Evolutionary conservation across 108 stramenopile genomes (phyloP).

Genomic region (Skeletonema tropicum): DNA sequence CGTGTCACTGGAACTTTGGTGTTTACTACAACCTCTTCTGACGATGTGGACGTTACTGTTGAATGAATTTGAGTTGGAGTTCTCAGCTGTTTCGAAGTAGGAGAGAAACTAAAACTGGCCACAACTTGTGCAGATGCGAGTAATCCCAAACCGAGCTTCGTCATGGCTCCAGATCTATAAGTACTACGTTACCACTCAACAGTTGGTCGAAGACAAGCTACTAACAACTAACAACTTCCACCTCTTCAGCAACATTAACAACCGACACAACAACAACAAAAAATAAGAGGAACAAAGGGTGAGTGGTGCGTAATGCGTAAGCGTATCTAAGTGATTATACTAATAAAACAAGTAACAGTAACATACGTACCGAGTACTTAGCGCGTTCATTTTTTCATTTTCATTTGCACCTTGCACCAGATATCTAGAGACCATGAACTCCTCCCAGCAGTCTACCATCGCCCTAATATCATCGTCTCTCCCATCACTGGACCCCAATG

Average conservation of each 20-base stretch:
- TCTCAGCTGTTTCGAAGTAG: background rate
- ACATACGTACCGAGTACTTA: too few relatives aligned
- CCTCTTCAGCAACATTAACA: too few relatives aligned
- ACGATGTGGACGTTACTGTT: conserved; percentile 9
- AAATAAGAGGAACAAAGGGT: too few relatives aligned
- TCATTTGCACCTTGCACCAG: too few relatives aligned
- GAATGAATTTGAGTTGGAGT: conserved; percentile 7
- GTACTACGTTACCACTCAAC: too few relatives aligned
- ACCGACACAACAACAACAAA: too few relatives aligned
- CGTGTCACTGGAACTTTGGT: conserved; percentile 33
- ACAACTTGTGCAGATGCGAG: background rate
- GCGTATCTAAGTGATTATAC: too few relatives aligned
- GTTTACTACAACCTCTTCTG: conserved; percentile 13
- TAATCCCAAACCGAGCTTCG: background rate
- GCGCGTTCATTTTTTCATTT: background rate
- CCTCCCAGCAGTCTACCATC: conserved; percentile 8
- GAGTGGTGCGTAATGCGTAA: too few relatives aligned
- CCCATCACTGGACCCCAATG: conserved; percentile 47
- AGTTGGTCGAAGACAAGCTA: too few relatives aligned
- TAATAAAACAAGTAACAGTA: too few relatives aligned
- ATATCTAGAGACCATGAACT: conserved; percentile 20
- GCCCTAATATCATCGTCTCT: conserved; percentile 22
- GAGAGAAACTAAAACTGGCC: background rate
- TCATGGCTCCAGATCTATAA: background rate
- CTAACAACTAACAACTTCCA: too few relatives aligned